Percentiles rank a stretch among this genome's conserved stretches.
Conservation (phyloP, 441 rosid genomes). For the Brassica balearica region DNA sequence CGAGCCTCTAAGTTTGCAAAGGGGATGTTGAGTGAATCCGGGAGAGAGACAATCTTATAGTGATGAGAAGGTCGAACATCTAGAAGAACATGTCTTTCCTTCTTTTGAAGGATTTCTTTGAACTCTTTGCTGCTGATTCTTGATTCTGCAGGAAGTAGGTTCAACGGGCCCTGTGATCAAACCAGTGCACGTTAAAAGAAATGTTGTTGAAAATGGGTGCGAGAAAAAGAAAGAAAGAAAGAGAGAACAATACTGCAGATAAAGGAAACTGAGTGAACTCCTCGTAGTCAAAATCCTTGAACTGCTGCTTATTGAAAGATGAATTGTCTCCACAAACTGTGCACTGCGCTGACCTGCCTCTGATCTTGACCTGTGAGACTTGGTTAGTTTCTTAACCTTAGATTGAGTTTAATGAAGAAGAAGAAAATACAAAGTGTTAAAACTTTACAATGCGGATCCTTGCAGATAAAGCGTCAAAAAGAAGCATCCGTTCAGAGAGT, state of each 20-base stretch:
- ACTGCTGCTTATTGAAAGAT: conserved; percentile 58
- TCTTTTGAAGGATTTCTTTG: conserved; percentile 52
- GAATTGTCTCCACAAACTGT: conserved; percentile 80
- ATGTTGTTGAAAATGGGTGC: background rate
- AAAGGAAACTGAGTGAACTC: conserved; percentile 83
- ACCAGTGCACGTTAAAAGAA: conserved; percentile 1
- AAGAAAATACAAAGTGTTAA: conserved; percentile 7
- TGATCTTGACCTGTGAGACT: conserved; percentile 72
- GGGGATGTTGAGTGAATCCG: conserved; percentile 75
- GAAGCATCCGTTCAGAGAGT: conserved; percentile 85
- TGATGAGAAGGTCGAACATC: conserved; percentile 94
- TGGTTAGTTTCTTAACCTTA: background rate
- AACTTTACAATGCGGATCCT: conserved; percentile 75
- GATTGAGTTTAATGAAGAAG: background rate
- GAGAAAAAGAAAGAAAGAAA: background rate
- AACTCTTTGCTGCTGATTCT: conserved; percentile 75
- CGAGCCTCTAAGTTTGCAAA: conserved; percentile 70
- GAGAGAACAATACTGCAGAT: conserved; percentile 49
- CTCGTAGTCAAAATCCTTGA: conserved; percentile 83
- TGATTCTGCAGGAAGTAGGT: conserved; percentile 63
- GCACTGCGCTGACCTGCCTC: conserved; percentile 75
- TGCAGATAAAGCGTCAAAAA: conserved; percentile 85
- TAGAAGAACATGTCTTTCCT: conserved; percentile 64
- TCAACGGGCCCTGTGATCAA: conserved; percentile 62
- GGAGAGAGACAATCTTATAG: conserved; percentile 83